Evolutionary conservation across 208 protist species (phyloP), one percentile per base, ranked within the genome.

Genomic region (Crithidia acanthocephali): DNA sequence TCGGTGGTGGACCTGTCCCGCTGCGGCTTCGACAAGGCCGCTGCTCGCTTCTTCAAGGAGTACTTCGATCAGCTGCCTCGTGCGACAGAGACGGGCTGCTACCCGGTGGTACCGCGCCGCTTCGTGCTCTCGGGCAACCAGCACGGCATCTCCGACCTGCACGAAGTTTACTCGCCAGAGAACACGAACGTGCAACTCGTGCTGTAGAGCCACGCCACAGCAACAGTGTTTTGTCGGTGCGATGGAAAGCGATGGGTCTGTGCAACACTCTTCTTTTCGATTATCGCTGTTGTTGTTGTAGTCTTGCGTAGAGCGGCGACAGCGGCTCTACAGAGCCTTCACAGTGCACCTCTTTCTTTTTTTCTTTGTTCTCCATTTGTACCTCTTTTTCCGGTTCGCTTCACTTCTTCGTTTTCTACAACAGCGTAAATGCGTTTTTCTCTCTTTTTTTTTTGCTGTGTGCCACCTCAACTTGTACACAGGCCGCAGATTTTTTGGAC

Each of bases 121-220:
- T 63, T 95, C 28, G 86, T 92, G 47, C 72, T 95, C 10, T 76
- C 87, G 48, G 90, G 90, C 35, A 95, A 95, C 63, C 67, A 73
- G 8, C 82, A 84, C 56, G 81, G 81, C 65, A 80, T 81, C 16
- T 40, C 22, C 11, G 45, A 72, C 32, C 10, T 37, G 20, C 47
- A 64, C 27, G 62, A 57, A 28, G 42, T 69, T 32, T 52, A 74
- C 58, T 58, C 66, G 10, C 42, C 28, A 23, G 59, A 59, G 18
- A 69, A 56, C 25, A 69, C 45, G 2, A 37, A 64, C 40, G 48
- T 75, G 18, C 73, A 64, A 33, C 42, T 83, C 23, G 68, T 79
- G 47, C 67, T 87, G 30, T 81, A 48, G 64, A 16, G 28, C 18
- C 2, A 18, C 11, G 44, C 16, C 6, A 37, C 33, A 33, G 27